Base-by-base conservation (phyloP, 768 basidiomycete genomes). In the Omphalotus guepiniiformis region DNA sequence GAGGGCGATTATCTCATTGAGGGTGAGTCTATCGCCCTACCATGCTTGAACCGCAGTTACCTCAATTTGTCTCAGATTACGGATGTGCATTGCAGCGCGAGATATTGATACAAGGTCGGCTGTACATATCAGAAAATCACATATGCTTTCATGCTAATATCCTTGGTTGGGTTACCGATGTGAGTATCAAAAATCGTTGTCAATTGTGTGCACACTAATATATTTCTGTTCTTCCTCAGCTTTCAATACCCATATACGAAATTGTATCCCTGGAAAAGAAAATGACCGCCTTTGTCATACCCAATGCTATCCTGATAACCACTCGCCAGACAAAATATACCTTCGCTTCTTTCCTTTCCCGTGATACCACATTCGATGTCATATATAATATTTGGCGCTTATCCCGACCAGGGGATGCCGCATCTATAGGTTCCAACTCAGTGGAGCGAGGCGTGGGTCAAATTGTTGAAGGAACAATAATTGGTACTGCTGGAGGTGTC, bases 121-220 rank as follows among this genome's bases (percentile, higher is more conserved):
- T 99, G 48, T 97, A 97, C 66, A 90, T 98, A 19, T 98, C 96
- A 6, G 95, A 99, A 68, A 97, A 98, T 67, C 94, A 97, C 61
- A 79, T 97, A n/a, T 98, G 93, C 70, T 99, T 98, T 73, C 91
- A 99, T 57, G 95, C 96, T 35, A 98, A 98, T 61, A 97, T 98
- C 36, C 95, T 98, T 65, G 95, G 96, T 35, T 98, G 95, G 96
- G 87, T 96, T 40, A 98, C 95, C 23, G 85, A 95, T 61, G 94
- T 95, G 64, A 65, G 93, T 73, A 0, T 28, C 11, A 25, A 41
- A 39, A 22, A 8, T 48, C 22, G 21, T n/a, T n/a, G n/a, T n/a
- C n/a, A n/a, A n/a, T n/a, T n/a, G n/a, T n/a, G n/a, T n/a, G n/a
- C n/a, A n/a, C n/a, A n/a, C n/a, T n/a, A n/a, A n/a, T n/a, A n/a